Conservation (phyloP, 1,284 basidiomycete genomes). For the Pterula multifida region DNA sequence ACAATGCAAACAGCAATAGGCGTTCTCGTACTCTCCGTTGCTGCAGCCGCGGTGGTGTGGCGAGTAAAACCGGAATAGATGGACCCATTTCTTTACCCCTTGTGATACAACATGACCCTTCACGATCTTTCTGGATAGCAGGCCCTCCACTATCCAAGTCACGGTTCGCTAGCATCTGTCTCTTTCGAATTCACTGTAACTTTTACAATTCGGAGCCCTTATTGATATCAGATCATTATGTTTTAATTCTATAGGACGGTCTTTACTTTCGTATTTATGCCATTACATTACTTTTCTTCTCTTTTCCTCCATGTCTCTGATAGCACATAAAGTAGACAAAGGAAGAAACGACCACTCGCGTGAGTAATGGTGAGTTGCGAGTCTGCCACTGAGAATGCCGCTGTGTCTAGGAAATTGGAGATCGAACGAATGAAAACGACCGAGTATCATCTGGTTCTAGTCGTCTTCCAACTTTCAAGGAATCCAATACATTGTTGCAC, state of each 20-base stretch:
- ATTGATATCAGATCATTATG: background rate
- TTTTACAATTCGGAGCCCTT: background rate
- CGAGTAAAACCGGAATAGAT: slow-evolving; percentile 39
- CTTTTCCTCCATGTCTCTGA: background rate
- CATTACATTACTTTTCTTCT: background rate
- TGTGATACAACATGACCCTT: background rate
- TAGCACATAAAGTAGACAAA: background rate
- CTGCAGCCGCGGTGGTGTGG: slow-evolving; percentile 59
- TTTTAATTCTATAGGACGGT: slow-evolving; percentile 1
- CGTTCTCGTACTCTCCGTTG: slow-evolving; percentile 45
- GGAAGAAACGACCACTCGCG: too few relatives aligned
- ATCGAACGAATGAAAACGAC: too few relatives aligned
- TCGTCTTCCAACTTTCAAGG: too few relatives aligned
- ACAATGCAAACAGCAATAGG: slow-evolving; percentile 40
- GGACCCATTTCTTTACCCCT: background rate
- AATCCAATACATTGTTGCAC: too few relatives aligned
- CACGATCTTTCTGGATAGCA: background rate
- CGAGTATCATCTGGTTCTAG: too few relatives aligned
- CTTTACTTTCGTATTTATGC: background rate
- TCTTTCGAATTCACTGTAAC: background rate
- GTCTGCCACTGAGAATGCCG: too few relatives aligned
- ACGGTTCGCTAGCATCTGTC: background rate
- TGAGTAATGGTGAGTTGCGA: too few relatives aligned
- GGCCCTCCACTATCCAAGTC: background rate
- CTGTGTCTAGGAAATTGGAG: too few relatives aligned